Conservation (phyloP, 2,329 filamentous ascomycete genomes). For the Coleophoma crateriformis region DNA sequence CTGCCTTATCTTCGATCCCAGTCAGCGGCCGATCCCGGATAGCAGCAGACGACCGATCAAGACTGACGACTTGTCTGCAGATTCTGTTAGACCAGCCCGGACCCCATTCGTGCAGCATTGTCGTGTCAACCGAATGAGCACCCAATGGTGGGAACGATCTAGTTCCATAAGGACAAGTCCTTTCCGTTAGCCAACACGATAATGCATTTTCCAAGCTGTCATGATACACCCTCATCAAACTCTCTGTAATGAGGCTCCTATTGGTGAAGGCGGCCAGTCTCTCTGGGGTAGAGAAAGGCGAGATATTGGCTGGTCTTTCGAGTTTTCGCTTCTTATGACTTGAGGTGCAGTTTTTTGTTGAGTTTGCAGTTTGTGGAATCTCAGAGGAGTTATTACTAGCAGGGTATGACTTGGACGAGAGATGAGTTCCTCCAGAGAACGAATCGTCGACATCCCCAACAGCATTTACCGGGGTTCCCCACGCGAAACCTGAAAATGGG, state of each 20-base stretch:
- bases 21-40: conserved; percentile 35
- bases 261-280: neutral
- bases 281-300: neutral
- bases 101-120: conserved; percentile 27
- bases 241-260: conserved; percentile 32
- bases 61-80: conserved; percentile 40
- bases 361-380: neutral
- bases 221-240: conserved; percentile 44
- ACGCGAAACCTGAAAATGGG: too few relatives aligned
- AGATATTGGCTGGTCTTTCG: neutral
- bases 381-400: neutral
- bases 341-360: neutral
- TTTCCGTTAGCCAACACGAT: conserved; percentile 48
- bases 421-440: neutral
- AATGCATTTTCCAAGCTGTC: conserved; percentile 47
- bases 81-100: conserved; percentile 41
- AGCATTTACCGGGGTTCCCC: too few relatives aligned
- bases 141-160: neutral
- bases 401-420: neutral
- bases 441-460: neutral
- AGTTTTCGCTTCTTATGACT: neutral
- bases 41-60: conserved; percentile 37
- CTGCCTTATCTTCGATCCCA: conserved; percentile 35
- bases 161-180: conserved; percentile 41
- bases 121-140: neutral